Conservation (phyloP, 495 filamentous ascomycete species). For the Aspergillus ostianus region DNA sequence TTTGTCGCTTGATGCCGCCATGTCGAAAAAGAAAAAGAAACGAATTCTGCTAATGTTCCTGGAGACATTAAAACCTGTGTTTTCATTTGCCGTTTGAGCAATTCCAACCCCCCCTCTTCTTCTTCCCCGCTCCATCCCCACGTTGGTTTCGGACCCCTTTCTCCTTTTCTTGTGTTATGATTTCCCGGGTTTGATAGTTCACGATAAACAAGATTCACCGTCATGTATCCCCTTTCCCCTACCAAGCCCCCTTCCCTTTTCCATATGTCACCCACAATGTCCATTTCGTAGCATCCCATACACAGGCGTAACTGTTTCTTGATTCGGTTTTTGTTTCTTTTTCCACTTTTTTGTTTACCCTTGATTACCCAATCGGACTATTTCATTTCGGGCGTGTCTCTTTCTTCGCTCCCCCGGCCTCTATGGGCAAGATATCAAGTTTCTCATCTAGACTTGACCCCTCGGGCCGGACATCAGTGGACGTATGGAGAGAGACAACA, state of each 20-base stretch:
- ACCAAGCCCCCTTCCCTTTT: constrained; percentile 14
- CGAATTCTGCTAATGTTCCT: background rate
- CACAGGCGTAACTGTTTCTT: constrained; percentile 46
- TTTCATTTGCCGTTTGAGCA: constrained; percentile 3
- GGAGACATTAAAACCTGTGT: background rate
- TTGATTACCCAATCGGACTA: constrained; percentile 1
- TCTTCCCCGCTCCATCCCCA: constrained; percentile 13
- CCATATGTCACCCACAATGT: constrained; percentile 6
- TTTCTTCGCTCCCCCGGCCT: constrained; percentile 4
- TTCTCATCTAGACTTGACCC: background rate
- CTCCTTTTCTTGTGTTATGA: constrained; percentile 14
- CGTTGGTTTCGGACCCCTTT: background rate
- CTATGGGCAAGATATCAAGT: background rate
- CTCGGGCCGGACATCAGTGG: background rate
- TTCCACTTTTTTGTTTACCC: constrained; percentile 1
- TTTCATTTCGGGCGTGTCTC: constrained; percentile 4
- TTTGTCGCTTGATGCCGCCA: background rate
- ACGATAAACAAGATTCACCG: constrained; percentile 58
- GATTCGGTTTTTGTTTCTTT: constrained; percentile 29
- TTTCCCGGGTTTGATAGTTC: constrained; percentile 34
- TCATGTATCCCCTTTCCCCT: constrained; percentile 49
- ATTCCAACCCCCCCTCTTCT: constrained; percentile 16
- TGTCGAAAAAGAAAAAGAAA: constrained; percentile 10
- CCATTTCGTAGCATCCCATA: constrained; percentile 40
- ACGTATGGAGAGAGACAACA: background rate